These are phyloP conservation scores for Rosellinia necatrix DNA, from an alignment of 2,329 filamentous ascomycete species.

Conservation along the genomic window DNA sequence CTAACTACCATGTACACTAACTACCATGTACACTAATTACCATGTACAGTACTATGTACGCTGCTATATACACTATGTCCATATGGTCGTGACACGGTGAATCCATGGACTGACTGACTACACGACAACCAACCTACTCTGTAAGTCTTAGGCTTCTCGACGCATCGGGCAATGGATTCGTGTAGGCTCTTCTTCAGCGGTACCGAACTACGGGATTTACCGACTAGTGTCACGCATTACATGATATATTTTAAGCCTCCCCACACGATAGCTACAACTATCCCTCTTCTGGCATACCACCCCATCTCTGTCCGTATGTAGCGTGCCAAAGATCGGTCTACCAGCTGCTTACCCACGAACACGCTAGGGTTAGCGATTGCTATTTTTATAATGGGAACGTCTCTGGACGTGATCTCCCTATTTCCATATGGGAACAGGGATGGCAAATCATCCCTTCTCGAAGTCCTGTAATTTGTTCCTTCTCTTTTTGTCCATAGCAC, in stretches of 20 bases:
- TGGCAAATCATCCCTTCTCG: not conserved
- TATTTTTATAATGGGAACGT: not conserved
- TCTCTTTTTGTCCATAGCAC: not conserved
- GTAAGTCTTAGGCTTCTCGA: too few species aligned
- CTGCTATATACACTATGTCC: too few species aligned
- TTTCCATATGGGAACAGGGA: not conserved
- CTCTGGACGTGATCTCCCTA: not conserved
- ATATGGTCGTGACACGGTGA: too few species aligned
- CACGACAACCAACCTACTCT: too few species aligned
- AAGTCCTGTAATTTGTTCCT: not conserved
- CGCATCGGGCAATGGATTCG: not conserved
- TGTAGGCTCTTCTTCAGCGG: not conserved
- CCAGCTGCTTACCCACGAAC: constrained; percentile 1
- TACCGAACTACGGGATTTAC: constrained; percentile 12
- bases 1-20: too few species aligned
- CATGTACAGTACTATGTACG: too few species aligned
- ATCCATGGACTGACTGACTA: too few species aligned
- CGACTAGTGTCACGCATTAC: not conserved
- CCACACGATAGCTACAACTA: not conserved
- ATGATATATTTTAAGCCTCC: constrained; percentile 8
- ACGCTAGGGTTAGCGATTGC: not conserved
- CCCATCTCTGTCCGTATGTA: not conserved
- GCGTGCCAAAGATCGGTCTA: not conserved
- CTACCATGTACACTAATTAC: too few species aligned
- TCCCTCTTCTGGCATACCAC: not conserved